phyloP scores from a whole-genome alignment of 805 yeast species.

The Clavispora fructus region DNA sequence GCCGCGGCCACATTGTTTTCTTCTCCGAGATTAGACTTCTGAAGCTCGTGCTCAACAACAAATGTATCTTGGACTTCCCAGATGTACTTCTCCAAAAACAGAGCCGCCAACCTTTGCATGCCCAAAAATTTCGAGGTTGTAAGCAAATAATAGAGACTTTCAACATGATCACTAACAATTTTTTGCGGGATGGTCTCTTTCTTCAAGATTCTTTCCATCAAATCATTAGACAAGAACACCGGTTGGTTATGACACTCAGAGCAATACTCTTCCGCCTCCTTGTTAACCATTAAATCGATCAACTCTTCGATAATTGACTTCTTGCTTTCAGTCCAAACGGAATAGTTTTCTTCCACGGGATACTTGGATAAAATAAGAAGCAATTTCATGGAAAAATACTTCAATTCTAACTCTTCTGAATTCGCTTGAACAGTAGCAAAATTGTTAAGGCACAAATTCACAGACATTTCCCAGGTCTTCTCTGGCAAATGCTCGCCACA shows the following conservation, averaged over 20 bases:
- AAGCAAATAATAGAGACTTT: slow-evolving; percentile 32
- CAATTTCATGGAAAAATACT: slow-evolving; percentile 43
- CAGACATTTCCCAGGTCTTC: slow-evolving; percentile 32
- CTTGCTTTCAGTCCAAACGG: slow-evolving; percentile 26
- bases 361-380: slow-evolving; percentile 22
- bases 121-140: slow-evolving; percentile 13
- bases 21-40: slow-evolving; percentile 29
- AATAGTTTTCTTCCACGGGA: slow-evolving; percentile 1
- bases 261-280: slow-evolving; percentile 15
- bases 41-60: slow-evolving; percentile 58
- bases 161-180: slow-evolving; percentile 24
- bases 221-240: slow-evolving; percentile 28
- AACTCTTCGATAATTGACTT: slow-evolving; percentile 37
- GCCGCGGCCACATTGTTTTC: slow-evolving; percentile 15
- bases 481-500: slow-evolving; percentile 19
- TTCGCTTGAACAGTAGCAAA: slow-evolving; percentile 37
- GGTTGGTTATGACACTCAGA: slow-evolving; percentile 26
- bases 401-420: slow-evolving; percentile 37
- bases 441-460: slow-evolving; percentile 39
- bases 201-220: slow-evolving; percentile 22
- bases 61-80: slow-evolving; percentile 48
- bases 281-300: slow-evolving; percentile 36
- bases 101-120: slow-evolving; percentile 41
- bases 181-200: slow-evolving; percentile 21
- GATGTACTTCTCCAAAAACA: slow-evolving; percentile 37